phyloP scores from a whole-genome alignment of 345 rosid species.

The Syzygium aromaticum region DNA sequence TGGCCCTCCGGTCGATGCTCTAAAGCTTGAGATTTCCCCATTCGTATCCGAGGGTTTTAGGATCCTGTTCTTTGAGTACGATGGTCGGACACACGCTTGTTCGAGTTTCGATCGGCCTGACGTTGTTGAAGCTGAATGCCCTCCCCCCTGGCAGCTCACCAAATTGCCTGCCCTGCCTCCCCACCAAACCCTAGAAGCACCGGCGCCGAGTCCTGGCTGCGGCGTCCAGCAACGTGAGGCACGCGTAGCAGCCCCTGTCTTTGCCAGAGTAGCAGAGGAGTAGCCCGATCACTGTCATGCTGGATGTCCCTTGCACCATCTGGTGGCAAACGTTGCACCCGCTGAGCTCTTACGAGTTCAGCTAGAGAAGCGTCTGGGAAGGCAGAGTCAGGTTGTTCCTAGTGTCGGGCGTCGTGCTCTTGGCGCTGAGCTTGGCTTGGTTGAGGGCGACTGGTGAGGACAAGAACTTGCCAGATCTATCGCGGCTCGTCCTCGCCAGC shows the following conservation, averaged over 20 bases:
- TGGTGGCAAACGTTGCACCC: slow-evolving; percentile 84
- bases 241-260: slow-evolving; percentile 34
- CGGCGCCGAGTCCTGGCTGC: background rate
- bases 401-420: slow-evolving; percentile 72
- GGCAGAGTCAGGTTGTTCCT: slow-evolving; percentile 96
- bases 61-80: background rate
- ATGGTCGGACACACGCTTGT: background rate
- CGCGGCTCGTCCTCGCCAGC: too few relatives aligned
- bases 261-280: slow-evolving; percentile 14
- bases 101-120: background rate
- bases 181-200: slow-evolving; percentile 36
- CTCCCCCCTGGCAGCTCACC: background rate
- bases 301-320: slow-evolving; percentile 55
- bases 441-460: slow-evolving; percentile 26
- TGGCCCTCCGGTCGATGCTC: background rate
- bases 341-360: slow-evolving; percentile 82
- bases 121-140: background rate
- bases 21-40: background rate
- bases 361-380: slow-evolving; percentile 88
- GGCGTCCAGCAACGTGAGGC: slow-evolving; percentile 36
- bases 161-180: slow-evolving; percentile 38
- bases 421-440: slow-evolving; percentile 91
- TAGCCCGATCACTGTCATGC: slow-evolving; percentile 47
- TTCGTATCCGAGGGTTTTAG: background rate
- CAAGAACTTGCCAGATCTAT: too few relatives aligned